Evolutionary conservation across 1,284 basidiomycete genomes (phyloP), one percentile per base, ranked within the genome.

Genomic region (Cryptococcus sp.): DNA sequence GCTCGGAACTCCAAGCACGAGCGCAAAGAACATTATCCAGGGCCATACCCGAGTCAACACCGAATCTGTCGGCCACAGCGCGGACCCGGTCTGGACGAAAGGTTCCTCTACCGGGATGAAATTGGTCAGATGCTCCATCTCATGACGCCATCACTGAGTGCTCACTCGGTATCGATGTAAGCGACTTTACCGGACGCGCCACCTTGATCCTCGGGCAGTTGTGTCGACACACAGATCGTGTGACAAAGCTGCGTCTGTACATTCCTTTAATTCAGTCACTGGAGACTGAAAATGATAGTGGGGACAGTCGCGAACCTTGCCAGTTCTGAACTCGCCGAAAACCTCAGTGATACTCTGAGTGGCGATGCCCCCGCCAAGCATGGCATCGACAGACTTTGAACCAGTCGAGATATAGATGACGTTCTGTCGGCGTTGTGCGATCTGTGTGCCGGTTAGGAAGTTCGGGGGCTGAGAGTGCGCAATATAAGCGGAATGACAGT

Each of bases 131-230:
- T 10, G 17, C 15, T 38, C n/a, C 1, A 31, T 7, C 50, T 42
- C 40, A 5, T 3, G 11, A 23, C 6, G 1, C 3, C 17, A 11
- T 19, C 13, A 7, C 17, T 38, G 13, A 50, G 22, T n/a, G 8
- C 35, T 47, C 64, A 84, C 89, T 95, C 92, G 1, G 93, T 94
- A 74, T 94, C 93, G 61, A 95, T 91, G 76, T 91, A 95, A 67
- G 92, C 92, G 39, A 93, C 91, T 82, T 94, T 95, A 50, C 93
- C 93, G 23, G 87, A 84, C 0, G 90, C 93, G 10, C 93, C 93
- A 15, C 93, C 93, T 73, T 93, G 84, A 56, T 95, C 92, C 4
- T 86, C 81, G 22, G 93, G 93, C 39, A 96, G 84, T 72, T 96
- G 93, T 3, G 90, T 80, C 8, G 92, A 82, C 13, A 96, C 90